phyloP scores from a whole-genome alignment of 2,329 filamentous ascomycete species.

The Hypoxylon sp. region DNA sequence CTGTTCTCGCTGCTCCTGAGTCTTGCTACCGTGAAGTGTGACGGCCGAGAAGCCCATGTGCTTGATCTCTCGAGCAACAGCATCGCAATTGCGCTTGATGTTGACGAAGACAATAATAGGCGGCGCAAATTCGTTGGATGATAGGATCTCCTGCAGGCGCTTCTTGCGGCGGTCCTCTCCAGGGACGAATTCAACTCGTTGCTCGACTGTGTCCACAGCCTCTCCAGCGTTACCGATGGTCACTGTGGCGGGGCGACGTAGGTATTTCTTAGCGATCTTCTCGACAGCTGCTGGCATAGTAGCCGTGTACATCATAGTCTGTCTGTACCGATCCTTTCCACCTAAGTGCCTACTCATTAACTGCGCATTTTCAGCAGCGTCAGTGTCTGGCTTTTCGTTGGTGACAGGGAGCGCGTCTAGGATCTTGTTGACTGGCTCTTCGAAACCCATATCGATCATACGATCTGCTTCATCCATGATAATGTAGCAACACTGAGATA shows the following conservation, averaged over 20 bases:
- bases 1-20: slow-evolving; percentile 96
- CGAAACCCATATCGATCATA: slow-evolving; percentile 99
- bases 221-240: slow-evolving; percentile 96
- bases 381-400: slow-evolving; percentile 95
- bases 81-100: slow-evolving; percentile 98
- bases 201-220: slow-evolving; percentile 97
- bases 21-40: slow-evolving; percentile 95
- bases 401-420: slow-evolving; percentile 91
- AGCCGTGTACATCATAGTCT: slow-evolving; percentile 99
- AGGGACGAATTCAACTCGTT: slow-evolving; percentile 90
- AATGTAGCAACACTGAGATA: slow-evolving; percentile 97
- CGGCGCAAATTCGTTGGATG: slow-evolving; percentile 82
- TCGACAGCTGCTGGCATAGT: slow-evolving; percentile 96
- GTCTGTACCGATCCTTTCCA: slow-evolving; percentile 84
- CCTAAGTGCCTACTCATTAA: slow-evolving; percentile 88
- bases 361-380: slow-evolving; percentile 87
- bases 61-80: slow-evolving; percentile 93
- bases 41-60: slow-evolving; percentile 91
- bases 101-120: slow-evolving; percentile 99
- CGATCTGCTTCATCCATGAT: slow-evolving; percentile 99
- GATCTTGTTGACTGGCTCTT: slow-evolving; percentile 98
- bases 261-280: slow-evolving; percentile 96
- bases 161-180: slow-evolving; percentile 98
- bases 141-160: slow-evolving; percentile 90
- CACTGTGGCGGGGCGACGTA: slow-evolving; percentile 91